These are phyloP conservation scores for Phyllosticta capitalensis DNA, from an alignment of 2,329 filamentous ascomycete species.

Conservation along the genomic window DNA sequence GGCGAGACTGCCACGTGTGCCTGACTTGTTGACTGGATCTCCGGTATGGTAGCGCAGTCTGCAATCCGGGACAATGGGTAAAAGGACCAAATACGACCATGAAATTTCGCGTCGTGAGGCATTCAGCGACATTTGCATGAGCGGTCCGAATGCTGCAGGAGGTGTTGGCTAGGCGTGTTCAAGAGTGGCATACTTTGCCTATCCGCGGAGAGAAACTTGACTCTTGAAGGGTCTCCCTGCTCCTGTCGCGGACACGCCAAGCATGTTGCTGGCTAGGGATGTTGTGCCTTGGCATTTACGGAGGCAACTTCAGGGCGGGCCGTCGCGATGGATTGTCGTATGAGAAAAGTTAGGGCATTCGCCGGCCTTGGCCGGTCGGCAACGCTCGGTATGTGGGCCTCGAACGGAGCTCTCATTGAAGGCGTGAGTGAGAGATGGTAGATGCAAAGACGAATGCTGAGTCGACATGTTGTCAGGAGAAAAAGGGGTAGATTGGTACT, in stretches of 20 bases:
- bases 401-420: too few species aligned
- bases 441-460: too few species aligned
- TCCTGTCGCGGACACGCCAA: not conserved
- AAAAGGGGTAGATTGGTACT: not conserved
- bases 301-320: not conserved
- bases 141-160: not conserved
- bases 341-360: not conserved
- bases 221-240: not conserved
- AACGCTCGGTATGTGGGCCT: not conserved
- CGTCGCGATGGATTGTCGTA: not conserved
- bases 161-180: not conserved
- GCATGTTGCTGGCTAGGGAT: not conserved
- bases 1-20: not conserved
- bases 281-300: not conserved
- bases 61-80: not conserved
- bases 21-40: not conserved
- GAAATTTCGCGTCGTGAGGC: not conserved
- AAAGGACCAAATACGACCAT: not conserved
- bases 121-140: not conserved
- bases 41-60: not conserved
- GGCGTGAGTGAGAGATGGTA: too few species aligned
- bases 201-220: not conserved
- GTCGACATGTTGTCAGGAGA: not conserved
- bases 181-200: not conserved
- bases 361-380: not conserved